Evolutionary conservation across 2,329 filamentous ascomycete species (phyloP).

Genomic region (Immersiporthe knoxdaviesiana): DNA sequence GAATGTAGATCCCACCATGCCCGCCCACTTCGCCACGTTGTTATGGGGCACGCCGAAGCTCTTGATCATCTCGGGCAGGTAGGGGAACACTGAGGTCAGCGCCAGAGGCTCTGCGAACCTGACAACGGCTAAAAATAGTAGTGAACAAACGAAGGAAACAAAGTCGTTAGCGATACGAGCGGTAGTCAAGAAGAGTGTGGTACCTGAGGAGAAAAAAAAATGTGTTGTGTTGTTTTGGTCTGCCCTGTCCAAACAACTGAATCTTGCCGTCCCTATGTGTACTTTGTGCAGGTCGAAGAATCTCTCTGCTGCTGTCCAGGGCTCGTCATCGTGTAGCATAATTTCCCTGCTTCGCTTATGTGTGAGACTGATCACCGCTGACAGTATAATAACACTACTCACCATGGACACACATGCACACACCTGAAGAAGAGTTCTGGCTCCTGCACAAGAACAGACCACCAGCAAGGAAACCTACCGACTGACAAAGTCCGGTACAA

Average conservation of each 20-base stretch:
- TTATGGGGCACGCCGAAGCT: slow-evolving; percentile 73
- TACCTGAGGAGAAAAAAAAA: slow-evolving; percentile 27
- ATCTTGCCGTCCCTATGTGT: neutral
- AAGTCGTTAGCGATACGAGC: slow-evolving; percentile 39
- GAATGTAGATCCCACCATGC: slow-evolving; percentile 72
- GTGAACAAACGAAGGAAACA: neutral
- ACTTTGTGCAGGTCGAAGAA: neutral
- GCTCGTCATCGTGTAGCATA: neutral
- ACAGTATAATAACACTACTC: neutral
- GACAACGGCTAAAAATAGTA: slow-evolving; percentile 65
- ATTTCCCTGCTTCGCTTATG: neutral
- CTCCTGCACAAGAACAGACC: slow-evolving; percentile 15
- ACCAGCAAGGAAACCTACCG: slow-evolving; percentile 1
- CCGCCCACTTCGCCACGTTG: slow-evolving; percentile 80
- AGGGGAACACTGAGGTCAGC: slow-evolving; percentile 72
- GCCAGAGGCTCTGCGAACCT: slow-evolving; percentile 77
- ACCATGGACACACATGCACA: slow-evolving; percentile 13
- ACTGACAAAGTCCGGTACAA: slow-evolving; percentile 5
- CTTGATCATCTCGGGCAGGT: slow-evolving; percentile 79
- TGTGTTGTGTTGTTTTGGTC: neutral
- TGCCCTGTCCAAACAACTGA: neutral
- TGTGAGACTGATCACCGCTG: slow-evolving; percentile 4
- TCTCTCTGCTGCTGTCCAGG: neutral
- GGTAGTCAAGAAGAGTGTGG: slow-evolving; percentile 29
- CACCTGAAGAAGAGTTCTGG: slow-evolving; percentile 12